A percentile compares a stretch with the other conserved stretches of the same genome.
Evolutionary conservation across 2,329 filamentous ascomycete genomes (phyloP).

Genomic region (Annulohypoxylon truncatum): DNA sequence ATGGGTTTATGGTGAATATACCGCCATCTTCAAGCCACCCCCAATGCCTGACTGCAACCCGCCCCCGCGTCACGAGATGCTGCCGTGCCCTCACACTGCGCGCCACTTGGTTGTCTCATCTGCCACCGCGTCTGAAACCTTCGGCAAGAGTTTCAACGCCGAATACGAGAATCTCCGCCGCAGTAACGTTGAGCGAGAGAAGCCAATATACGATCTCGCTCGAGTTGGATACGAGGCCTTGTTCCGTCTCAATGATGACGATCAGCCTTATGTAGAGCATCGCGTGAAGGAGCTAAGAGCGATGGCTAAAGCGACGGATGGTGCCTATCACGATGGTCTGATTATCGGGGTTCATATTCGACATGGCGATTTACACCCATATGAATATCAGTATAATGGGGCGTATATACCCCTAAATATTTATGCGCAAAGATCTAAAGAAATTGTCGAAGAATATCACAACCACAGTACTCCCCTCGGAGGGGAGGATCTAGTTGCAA

Average conservation of each 20-base stretch:
- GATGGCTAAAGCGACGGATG: slow-evolving; percentile 57
- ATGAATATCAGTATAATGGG: slow-evolving; percentile 79
- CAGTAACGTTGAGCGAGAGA: slow-evolving; percentile 63
- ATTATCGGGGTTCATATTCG: slow-evolving; percentile 82
- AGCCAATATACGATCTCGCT: slow-evolving; percentile 74
- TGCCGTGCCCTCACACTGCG: slow-evolving; percentile 82
- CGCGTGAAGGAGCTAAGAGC: slow-evolving; percentile 68
- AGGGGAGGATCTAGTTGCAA: slow-evolving; percentile 52
- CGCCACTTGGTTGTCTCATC: slow-evolving; percentile 79
- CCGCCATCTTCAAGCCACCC: slow-evolving; percentile 76
- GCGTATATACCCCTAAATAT: slow-evolving; percentile 81
- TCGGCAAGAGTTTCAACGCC: slow-evolving; percentile 69
- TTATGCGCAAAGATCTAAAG: slow-evolving; percentile 71
- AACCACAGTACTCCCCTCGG: slow-evolving; percentile 54
- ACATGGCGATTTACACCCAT: slow-evolving; percentile 81
- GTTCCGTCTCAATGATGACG: slow-evolving; percentile 75
- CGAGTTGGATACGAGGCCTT: slow-evolving; percentile 78
- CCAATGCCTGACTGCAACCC: slow-evolving; percentile 74
- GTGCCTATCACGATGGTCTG: slow-evolving; percentile 61
- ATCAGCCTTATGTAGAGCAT: slow-evolving; percentile 71
- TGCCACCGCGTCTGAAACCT: slow-evolving; percentile 72
- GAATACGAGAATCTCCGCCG: slow-evolving; percentile 63
- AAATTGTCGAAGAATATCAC: slow-evolving; percentile 63
- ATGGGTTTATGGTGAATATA: slow-evolving; percentile 84
- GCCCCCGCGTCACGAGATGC: slow-evolving; percentile 78